Percentiles rank a stretch among this genome's conserved stretches.
phyloP scores from a whole-genome alignment of 768 basidiomycete species.

The Rhodotorula babjevae region DNA sequence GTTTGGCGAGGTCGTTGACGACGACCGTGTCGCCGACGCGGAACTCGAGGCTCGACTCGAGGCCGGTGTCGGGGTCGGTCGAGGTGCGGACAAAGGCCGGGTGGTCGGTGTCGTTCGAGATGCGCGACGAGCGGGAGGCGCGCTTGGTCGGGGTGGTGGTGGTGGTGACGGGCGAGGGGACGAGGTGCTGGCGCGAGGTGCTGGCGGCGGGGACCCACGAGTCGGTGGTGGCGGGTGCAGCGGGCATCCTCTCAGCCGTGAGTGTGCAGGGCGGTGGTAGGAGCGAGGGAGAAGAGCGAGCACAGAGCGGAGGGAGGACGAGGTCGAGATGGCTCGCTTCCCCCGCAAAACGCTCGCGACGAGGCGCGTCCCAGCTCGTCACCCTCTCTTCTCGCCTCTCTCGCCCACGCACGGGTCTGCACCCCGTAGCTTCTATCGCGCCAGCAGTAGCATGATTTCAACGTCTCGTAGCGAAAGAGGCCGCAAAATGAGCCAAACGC shows the following conservation, averaged over 20 bases:
- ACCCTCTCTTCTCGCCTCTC: no score
- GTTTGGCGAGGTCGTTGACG: background rate
- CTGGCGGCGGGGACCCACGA: background rate
- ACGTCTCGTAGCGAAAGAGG: no score
- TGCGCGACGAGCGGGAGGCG: slow-evolving; percentile 16
- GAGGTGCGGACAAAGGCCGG: slow-evolving; percentile 18
- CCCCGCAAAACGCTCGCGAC: background rate
- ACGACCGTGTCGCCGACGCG: slow-evolving; percentile 23
- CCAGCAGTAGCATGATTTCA: no score
- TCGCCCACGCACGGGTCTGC: no score
- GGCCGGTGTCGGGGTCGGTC: background rate
- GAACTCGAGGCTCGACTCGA: slow-evolving; percentile 4
- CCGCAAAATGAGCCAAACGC: no score
- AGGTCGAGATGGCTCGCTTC: no score
- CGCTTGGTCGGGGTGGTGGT: slow-evolving; percentile 31
- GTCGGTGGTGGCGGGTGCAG: background rate
- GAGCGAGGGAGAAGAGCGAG: background rate
- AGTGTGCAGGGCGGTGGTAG: background rate
- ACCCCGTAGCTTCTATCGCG: no score
- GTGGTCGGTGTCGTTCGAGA: slow-evolving; percentile 32
- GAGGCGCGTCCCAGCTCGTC: background rate
- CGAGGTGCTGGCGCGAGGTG: no score
- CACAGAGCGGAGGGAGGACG: no score
- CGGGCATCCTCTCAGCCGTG: background rate
- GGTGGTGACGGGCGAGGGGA: slow-evolving; percentile 4